A percentile compares a stretch with the other conserved stretches of the same genome.
These are phyloP conservation scores for Peterozyma xylosa DNA, from an alignment of 805 yeast genomes.

Conservation along the genomic window DNA sequence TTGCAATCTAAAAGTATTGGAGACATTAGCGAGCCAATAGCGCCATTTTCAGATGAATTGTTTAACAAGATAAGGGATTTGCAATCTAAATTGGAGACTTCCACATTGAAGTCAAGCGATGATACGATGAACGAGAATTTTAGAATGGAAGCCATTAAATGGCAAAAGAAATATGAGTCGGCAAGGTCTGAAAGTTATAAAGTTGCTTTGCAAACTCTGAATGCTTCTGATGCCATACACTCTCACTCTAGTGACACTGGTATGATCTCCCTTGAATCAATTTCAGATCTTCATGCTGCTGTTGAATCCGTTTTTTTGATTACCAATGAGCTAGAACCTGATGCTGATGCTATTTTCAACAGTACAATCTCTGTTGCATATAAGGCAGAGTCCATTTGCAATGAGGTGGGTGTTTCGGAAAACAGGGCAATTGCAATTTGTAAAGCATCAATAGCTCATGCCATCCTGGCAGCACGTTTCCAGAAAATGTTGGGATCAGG, in stretches of 20 bases:
- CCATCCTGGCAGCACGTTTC: conserved; percentile 71
- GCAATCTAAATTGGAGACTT: no score
- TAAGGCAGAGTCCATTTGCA: conserved; percentile 24
- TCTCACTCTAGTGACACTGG: conserved; percentile 25
- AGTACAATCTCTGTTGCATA: conserved; percentile 42
- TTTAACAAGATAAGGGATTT: no score
- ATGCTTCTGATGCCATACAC: conserved; percentile 11
- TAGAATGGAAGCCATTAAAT: conserved; percentile 29
- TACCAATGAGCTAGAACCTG: conserved; percentile 15
- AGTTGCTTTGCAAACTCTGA: conserved; percentile 8
- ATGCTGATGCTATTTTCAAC: conserved; percentile 38
- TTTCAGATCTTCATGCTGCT: conserved; percentile 38
- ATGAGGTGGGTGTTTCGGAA: conserved; percentile 21
- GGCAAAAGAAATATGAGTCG: conserved; percentile 47
- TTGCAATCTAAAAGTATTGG: no score
- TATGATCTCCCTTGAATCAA: conserved; percentile 33
- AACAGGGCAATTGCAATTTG: conserved; percentile 23
- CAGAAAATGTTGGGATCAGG: conserved; percentile 55
- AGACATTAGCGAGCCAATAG: no score
- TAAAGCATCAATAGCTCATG: conserved; percentile 64
- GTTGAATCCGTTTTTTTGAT: conserved; percentile 35
- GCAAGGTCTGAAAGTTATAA: conserved; percentile 23
- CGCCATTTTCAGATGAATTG: no score
- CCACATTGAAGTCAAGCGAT: not conserved
- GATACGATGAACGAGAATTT: conserved; percentile 24